Percentiles rank a stretch among this genome's conserved stretches.
These are phyloP conservation scores for Solanum hybrid DNA, from an alignment of 305 asterid genomes.

Conservation along the genomic window DNA sequence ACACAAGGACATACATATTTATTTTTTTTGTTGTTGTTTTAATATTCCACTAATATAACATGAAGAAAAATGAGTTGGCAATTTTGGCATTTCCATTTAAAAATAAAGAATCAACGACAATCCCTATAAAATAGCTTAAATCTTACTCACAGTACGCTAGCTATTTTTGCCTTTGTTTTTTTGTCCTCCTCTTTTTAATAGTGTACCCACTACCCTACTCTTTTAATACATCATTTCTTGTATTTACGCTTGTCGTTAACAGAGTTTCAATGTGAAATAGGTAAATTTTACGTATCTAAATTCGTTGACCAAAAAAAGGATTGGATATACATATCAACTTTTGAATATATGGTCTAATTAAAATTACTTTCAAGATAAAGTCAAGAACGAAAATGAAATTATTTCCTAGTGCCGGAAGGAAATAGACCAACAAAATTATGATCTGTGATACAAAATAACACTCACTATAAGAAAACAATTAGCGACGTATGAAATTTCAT, in stretches of 20 bases:
- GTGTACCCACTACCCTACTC: background rate
- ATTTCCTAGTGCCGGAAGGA: background rate
- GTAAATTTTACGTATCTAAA: background rate
- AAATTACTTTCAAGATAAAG: background rate
- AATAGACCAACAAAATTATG: background rate
- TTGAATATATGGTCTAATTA: background rate
- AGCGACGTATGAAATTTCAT: background rate
- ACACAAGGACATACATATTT: background rate
- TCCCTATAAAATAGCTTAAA: background rate
- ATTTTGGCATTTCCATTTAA: background rate
- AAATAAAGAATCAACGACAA: constrained; percentile 4
- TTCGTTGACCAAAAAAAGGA: background rate
- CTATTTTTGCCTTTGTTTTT: background rate
- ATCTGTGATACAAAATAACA: background rate
- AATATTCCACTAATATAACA: background rate
- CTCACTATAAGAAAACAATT: too few relatives aligned
- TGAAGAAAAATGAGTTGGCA: background rate
- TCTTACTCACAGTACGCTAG: background rate
- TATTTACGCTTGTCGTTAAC: rapidly evolving
- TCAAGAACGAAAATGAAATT: background rate
- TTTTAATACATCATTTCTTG: background rate
- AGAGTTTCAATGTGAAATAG: background rate
- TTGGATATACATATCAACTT: background rate
- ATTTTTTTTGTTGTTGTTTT: background rate
- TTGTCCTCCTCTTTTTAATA: background rate